Percentiles rank a stretch among this genome's conserved stretches.
Conservation (phyloP, 257 asterid genomes). For the Solanum arcanum region DNA sequence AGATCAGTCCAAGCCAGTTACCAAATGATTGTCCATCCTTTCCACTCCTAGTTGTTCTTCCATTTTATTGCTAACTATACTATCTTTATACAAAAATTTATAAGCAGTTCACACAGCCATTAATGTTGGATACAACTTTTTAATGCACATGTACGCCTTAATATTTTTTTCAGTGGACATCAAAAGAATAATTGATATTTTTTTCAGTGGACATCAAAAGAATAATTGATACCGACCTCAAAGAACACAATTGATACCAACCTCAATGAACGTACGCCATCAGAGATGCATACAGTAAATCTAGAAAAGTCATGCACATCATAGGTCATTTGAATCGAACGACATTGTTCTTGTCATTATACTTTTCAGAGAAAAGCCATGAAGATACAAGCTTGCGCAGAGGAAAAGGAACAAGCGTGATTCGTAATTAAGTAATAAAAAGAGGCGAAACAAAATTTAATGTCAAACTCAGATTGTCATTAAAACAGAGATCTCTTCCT, state of each 20-base stretch:
- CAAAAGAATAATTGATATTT: not conserved
- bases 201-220: not conserved
- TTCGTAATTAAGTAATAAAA: not conserved
- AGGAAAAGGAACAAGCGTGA: not conserved
- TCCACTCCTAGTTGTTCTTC: not conserved
- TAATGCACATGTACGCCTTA: not conserved
- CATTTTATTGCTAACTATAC: not conserved
- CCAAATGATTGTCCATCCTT: not conserved
- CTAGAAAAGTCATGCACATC: not conserved
- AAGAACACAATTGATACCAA: not conserved
- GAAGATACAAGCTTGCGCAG: not conserved
- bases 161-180: not conserved
- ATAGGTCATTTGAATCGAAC: not conserved
- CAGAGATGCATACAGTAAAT: not conserved
- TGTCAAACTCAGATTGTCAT: not conserved
- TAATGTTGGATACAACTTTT: not conserved
- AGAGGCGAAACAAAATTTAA: not conserved
- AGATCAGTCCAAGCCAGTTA: not conserved
- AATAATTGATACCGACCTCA: not conserved
- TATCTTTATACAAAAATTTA: not conserved
- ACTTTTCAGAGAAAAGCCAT: not conserved
- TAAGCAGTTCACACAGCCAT: not conserved
- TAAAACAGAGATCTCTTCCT: not conserved
- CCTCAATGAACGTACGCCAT: not conserved
- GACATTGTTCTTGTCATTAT: not conserved